phyloP scores from a whole-genome alignment of 2,329 filamentous ascomycete species.

The Aspergillus unguis region DNA sequence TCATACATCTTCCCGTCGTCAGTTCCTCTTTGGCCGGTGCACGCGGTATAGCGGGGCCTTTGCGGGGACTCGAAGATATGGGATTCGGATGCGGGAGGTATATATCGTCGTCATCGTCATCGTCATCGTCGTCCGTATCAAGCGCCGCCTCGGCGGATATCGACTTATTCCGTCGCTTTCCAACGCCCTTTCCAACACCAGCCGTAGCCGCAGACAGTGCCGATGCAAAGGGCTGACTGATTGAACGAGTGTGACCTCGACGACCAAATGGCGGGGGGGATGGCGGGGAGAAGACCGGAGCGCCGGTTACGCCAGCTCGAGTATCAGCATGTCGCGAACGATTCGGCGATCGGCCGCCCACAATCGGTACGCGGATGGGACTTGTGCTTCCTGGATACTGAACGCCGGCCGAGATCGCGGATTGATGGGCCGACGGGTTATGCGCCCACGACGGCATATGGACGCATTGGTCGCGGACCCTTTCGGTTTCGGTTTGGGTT shows the following conservation, averaged over 20 bases:
- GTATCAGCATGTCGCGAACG: constrained; percentile 26
- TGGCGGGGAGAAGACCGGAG: constrained; percentile 18
- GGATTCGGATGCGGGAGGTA: constrained; percentile 34
- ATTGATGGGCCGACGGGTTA: constrained; percentile 29
- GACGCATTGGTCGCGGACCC: constrained; percentile 25
- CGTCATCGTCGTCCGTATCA: constrained; percentile 45
- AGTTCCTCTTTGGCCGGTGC: constrained; percentile 56
- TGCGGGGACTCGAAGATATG: constrained; percentile 39
- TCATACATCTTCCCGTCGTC: constrained; percentile 74
- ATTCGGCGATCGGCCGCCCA: constrained; percentile 20
- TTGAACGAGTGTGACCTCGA: constrained; percentile 59
- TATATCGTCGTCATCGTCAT: constrained; percentile 27
- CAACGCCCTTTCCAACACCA: constrained; percentile 30
- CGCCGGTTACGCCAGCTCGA: constrained; percentile 21
- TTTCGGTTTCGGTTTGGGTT: too few species aligned
- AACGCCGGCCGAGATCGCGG: constrained; percentile 21
- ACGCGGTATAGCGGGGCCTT: constrained; percentile 25
- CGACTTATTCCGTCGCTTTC: constrained; percentile 53
- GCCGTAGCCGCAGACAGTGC: constrained; percentile 53
- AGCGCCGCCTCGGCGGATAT: constrained; percentile 41
- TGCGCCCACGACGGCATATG: constrained; percentile 38
- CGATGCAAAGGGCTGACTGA: constrained; percentile 76
- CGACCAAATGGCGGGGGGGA: constrained; percentile 18
- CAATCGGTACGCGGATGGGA: constrained; percentile 16
- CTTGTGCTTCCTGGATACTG: constrained; percentile 16